Evolutionary conservation across 1,284 basidiomycete species (phyloP), one percentile per base, ranked within the genome.

Genomic region (Inonotus obliquus): DNA sequence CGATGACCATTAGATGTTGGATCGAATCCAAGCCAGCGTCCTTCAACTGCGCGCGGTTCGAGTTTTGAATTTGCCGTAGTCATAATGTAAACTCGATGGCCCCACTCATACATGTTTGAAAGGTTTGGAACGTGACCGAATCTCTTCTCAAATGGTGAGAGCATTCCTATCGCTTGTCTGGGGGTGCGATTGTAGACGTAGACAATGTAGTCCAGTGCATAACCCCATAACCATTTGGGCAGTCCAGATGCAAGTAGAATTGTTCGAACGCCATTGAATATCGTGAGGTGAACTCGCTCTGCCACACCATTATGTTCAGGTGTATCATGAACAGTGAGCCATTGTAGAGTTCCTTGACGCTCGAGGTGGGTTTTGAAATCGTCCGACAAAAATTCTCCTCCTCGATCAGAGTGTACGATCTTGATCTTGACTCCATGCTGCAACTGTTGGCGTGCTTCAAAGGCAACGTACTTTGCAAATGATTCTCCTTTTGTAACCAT

Each of bases 261-360:
- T 0, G 75, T 71, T 1, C 69, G 67, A 1, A 71, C 68, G 1
- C 64, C 55, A 38, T 77, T 71, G 7, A 73, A 2, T 1, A 76
- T 65, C 0, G 69, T 72, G 0, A 69, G 63, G 57, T 77, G 75
- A 0, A 69, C 65, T 0, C 68, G 56, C 65, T 78, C 73, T 0
- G 73, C 73, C 2, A 76, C 64, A 2, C 76, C 71, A 61, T 76
- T 75, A 2, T 75, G 69, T 60, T 73, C 53, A 0, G 73, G 72
- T 1, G 71, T 73, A 54, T 76, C 68, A 57, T 76, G 74, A 0
- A 72, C 63, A 1, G 72, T 75, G 2, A 73, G 69, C 27, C 70
- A 67, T 4, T 59, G 67, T 6, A 54, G 27, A 0, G 68, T 77
- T 0, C 77, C 76, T 41, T 41, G 4, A 13, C 32, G 4, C 32